Evolutionary conservation across 2,329 filamentous ascomycete genomes (phyloP), one percentile per base, ranked within the genome.

Genomic region (Clarireedia sp.): DNA sequence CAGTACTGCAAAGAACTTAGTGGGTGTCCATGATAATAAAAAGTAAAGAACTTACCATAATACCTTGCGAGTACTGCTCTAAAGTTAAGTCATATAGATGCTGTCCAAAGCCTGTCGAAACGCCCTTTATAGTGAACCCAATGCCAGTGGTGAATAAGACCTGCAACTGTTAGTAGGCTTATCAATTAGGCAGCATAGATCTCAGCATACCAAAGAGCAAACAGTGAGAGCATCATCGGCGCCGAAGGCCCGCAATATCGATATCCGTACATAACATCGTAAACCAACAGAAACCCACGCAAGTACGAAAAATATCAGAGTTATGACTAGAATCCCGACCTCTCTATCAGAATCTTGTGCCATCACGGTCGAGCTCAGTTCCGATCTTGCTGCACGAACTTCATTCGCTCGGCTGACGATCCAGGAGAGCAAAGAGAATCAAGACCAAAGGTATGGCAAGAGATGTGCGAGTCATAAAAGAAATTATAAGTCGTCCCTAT

Each of bases 201-300:
- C 5, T 36, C 24, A 33, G 62, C 67, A 56, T 65, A 79, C 77
- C 66, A 77, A 66, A 3, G 75, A 73, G 26, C 68, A 48, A 21
- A 78, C 66, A 62, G 78, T 76, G 52, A 78, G 64, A 59, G 70
- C 74, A 68, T 80, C 78, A 48, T 80, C 78, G 3, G 70, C 37
- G 0, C 72, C 69, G 36, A 75, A 64, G 29, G 69, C 72, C 50
- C 72, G 74, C 40, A 75, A 67, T 21, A 79, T 63, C 26, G 70
- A 66, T 1, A 70, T 49, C 55, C 76, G 74, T 46, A 76, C 75
- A 62, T 75, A 77, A 8, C 70, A 71, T 16, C 77, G 72, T 38
- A 77, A 60, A 36, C 70, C 51, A 53, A 75, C 67, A 12, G 72
- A 64, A 3, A 74, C 19, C 61, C 70, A 73, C n/a, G 70, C 63